Base-by-base conservation (phyloP, 73 alveolate species). In the Blepharisma japonicum region DNA sequence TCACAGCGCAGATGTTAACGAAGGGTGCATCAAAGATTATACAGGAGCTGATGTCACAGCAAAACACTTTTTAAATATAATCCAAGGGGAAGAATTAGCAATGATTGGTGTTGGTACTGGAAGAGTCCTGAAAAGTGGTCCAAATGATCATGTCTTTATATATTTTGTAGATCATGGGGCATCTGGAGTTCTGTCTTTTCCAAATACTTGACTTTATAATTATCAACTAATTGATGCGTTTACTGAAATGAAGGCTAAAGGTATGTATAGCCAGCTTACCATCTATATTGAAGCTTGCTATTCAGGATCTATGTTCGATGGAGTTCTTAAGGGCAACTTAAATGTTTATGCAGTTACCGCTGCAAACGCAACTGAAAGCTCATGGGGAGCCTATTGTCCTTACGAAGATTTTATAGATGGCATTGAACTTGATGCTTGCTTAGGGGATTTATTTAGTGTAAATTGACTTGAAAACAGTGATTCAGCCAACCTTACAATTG, bases 241-340 rank as follows among this genome's bases (percentile, higher is more conserved):
- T 55, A 32, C 78, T 70, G 70, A 79, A 47, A 97, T 97, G 99
- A 85, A 92, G 81, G 90, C 80, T 54, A 83, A 87, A 47, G 81
- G 88, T 61, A 93, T 89, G 96, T 97, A 94, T 86, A 88, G 84
- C 38, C 82, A 92, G 85, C 68, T 97, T 88, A 96, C 91, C 23
- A 79, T 91, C 87, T 97, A 95, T 84, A 79, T 97, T 56, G 99
- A 97, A 91, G 97, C 99, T 18, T 97, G 99, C 87, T 97, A 97
- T 83, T 81, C 97, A 61, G 99, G 99, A 38, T 95, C 99, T 46
- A 91, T 97, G 98, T 97, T 97, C 81, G 89, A 66, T 11, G 55
- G 55, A 14, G 18, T 66, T 14, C 55, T 27, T 27, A n/a, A 14
- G 32, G 23, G 68, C 0, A 39, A 74, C 71, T 71, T 45, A 77